Evolutionary conservation across 805 yeast species (phyloP).

Genomic region (Metschnikowia cerradonensis): DNA sequence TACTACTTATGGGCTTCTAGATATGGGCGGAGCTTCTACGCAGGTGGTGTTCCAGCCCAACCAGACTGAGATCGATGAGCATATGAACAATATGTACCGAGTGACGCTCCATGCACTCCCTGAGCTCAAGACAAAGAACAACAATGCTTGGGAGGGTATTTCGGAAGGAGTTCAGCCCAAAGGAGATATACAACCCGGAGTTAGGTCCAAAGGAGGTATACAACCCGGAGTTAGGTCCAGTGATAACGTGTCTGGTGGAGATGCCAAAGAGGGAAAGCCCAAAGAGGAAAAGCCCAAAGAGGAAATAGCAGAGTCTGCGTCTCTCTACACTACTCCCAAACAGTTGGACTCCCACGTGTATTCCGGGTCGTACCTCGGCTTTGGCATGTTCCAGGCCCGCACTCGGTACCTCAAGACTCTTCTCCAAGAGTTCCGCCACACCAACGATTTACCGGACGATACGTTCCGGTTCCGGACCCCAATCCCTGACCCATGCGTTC

Average conservation of each 20-base stretch:
- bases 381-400: slow-evolving; percentile 58
- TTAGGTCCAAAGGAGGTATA: too few species aligned
- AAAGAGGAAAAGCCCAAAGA: too few species aligned
- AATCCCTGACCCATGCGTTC: slow-evolving; percentile 55
- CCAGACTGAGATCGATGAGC: slow-evolving; percentile 40
- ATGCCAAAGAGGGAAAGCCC: too few species aligned
- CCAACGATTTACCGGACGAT: slow-evolving; percentile 14
- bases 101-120: slow-evolving; percentile 41
- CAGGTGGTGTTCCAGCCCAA: slow-evolving; percentile 64
- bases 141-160: not conserved
- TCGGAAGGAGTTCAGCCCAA: not conserved
- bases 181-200: too few species aligned
- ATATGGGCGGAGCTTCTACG: slow-evolving; percentile 64
- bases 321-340: not conserved
- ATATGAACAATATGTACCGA: slow-evolving; percentile 43
- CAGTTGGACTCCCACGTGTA: slow-evolving; percentile 39
- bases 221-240: too few species aligned
- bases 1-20: slow-evolving; percentile 53
- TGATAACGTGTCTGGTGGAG: too few species aligned
- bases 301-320: not conserved
- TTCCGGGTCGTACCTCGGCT: slow-evolving; percentile 56
- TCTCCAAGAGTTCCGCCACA: slow-evolving; percentile 19
- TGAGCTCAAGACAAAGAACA: slow-evolving; percentile 8
- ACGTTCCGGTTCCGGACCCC: slow-evolving; percentile 24
- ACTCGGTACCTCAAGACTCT: slow-evolving; percentile 40